Evolutionary conservation across 1,284 basidiomycete species (phyloP).

Genomic region (Rhodotorula glutinis): DNA sequence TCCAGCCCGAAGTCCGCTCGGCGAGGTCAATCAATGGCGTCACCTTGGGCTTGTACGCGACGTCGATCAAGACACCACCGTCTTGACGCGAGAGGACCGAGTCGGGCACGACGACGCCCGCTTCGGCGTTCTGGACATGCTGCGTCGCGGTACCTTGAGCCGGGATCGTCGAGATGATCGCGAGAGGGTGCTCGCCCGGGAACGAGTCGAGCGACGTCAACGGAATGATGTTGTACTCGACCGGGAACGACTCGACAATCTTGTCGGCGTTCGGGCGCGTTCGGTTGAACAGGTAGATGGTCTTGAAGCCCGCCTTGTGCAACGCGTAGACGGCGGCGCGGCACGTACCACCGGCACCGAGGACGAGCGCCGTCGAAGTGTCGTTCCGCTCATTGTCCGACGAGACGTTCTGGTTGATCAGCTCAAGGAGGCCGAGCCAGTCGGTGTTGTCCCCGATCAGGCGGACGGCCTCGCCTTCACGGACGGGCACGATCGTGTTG

Average conservation of each 20-base stretch:
- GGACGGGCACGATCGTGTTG: conserved; percentile 75
- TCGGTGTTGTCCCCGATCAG: conserved; percentile 90
- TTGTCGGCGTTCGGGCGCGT: conserved; percentile 68
- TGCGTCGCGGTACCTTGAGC: conserved; percentile 60
- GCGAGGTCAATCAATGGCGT: conserved; percentile 51
- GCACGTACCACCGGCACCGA: conserved; percentile 88
- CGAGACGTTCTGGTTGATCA: conserved; percentile 50
- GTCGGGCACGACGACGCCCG: conserved; percentile 59
- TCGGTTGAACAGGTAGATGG: conserved; percentile 81
- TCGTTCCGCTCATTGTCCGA: conserved; percentile 40
- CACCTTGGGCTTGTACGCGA: conserved; percentile 72
- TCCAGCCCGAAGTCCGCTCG: conserved; percentile 61
- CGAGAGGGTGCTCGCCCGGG: conserved; percentile 59
- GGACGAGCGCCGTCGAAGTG: conserved; percentile 62
- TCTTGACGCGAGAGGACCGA: conserved; percentile 49
- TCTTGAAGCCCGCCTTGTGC: conserved; percentile 62
- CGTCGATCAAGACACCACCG: conserved; percentile 74
- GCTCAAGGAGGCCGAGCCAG: conserved; percentile 76
- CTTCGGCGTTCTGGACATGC: conserved; percentile 47
- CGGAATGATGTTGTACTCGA: conserved; percentile 59
- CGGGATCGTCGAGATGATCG: conserved; percentile 83
- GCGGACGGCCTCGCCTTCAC: conserved; percentile 54
- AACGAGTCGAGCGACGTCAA: conserved; percentile 61
- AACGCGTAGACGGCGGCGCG: conserved; percentile 89
- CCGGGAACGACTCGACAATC: conserved; percentile 65